A percentile compares a stretch with the other conserved stretches of the same genome.
phyloP scores from a whole-genome alignment of 2,329 filamentous ascomycete genomes.

The Epichloe baconii region DNA sequence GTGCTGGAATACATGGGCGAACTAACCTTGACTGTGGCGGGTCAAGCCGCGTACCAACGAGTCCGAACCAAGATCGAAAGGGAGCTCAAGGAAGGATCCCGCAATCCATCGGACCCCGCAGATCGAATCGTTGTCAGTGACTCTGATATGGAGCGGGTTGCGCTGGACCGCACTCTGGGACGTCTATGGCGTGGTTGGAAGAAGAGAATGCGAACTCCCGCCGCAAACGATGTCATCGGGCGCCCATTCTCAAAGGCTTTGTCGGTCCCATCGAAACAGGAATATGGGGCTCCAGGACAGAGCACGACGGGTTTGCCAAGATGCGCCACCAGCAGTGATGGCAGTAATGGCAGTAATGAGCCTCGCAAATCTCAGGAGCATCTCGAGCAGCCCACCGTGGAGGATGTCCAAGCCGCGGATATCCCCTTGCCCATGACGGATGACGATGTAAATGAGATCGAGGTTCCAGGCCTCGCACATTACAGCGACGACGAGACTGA shows the following conservation, averaged over 20 bases:
- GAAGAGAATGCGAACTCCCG: conserved; percentile 58
- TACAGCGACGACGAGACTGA: conserved; percentile 50
- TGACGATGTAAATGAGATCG: conserved; percentile 66
- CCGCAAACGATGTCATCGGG: conserved; percentile 32
- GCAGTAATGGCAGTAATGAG: conserved; percentile 6
- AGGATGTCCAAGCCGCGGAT: conserved; percentile 21
- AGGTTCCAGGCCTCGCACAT: conserved; percentile 55
- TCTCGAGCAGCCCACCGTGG: conserved; percentile 9
- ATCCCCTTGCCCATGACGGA: conserved; percentile 57
- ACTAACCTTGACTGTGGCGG: conserved; percentile 75
- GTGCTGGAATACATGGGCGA: conserved; percentile 92
- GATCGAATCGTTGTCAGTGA: conserved; percentile 77
- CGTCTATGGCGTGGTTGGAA: conserved; percentile 92
- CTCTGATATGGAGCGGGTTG: conserved; percentile 82
- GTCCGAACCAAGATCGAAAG: conserved; percentile 46
- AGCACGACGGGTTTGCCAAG: conserved; percentile 16
- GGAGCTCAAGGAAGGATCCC: conserved; percentile 39
- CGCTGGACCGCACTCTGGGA: conserved; percentile 77
- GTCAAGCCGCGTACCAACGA: conserved; percentile 67
- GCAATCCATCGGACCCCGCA: conserved; percentile 33
- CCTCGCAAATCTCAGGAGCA: conserved; percentile 8
- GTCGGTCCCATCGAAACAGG: conserved; percentile 15
- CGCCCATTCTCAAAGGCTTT: conserved; percentile 38
- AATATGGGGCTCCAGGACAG: conserved; percentile 24
- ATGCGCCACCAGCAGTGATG: conserved; percentile 4